These are phyloP conservation scores for Fusarium dimerum DNA, from an alignment of 2,329 filamentous ascomycete species.

Conservation along the genomic window DNA sequence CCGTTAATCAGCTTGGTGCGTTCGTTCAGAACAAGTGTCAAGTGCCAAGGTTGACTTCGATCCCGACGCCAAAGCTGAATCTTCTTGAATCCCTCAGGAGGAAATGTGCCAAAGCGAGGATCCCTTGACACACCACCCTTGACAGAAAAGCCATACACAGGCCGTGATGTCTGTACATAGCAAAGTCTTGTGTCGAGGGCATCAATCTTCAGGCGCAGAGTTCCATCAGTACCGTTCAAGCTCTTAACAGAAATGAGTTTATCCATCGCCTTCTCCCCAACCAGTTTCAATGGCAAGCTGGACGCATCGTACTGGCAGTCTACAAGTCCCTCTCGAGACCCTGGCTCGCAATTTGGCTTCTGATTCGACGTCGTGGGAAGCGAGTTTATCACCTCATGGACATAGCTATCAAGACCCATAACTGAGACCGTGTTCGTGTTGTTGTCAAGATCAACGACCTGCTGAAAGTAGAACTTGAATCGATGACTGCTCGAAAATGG, in stretches of 20 bases:
- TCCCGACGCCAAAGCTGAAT: slow-evolving; percentile 81
- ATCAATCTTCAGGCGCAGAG: slow-evolving; percentile 65
- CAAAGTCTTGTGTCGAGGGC: slow-evolving; percentile 80
- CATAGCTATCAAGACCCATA: slow-evolving; percentile 66
- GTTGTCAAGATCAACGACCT: slow-evolving; percentile 75
- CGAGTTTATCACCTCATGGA: slow-evolving; percentile 65
- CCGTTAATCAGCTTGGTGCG: neutral
- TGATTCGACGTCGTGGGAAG: slow-evolving; percentile 72
- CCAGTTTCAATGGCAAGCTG: slow-evolving; percentile 61
- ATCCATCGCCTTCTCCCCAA: slow-evolving; percentile 44
- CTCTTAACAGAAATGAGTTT: slow-evolving; percentile 64
- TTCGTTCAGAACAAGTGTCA: slow-evolving; percentile 42
- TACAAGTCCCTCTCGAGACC: slow-evolving; percentile 46
- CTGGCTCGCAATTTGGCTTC: slow-evolving; percentile 52
- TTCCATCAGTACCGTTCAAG: slow-evolving; percentile 34
- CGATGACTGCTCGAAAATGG: slow-evolving; percentile 80
- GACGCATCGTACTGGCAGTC: slow-evolving; percentile 72
- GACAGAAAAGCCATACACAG: slow-evolving; percentile 66
- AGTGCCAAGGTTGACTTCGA: slow-evolving; percentile 75
- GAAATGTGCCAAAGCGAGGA: slow-evolving; percentile 64
- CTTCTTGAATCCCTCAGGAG: slow-evolving; percentile 63
- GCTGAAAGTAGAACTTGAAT: slow-evolving; percentile 85
- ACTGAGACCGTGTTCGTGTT: slow-evolving; percentile 71
- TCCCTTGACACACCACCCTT: slow-evolving; percentile 60
- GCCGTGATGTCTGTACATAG: slow-evolving; percentile 69